Evolutionary conservation across 495 filamentous ascomycete genomes (phyloP).

Genomic region (Amniculicola lignicola): DNA sequence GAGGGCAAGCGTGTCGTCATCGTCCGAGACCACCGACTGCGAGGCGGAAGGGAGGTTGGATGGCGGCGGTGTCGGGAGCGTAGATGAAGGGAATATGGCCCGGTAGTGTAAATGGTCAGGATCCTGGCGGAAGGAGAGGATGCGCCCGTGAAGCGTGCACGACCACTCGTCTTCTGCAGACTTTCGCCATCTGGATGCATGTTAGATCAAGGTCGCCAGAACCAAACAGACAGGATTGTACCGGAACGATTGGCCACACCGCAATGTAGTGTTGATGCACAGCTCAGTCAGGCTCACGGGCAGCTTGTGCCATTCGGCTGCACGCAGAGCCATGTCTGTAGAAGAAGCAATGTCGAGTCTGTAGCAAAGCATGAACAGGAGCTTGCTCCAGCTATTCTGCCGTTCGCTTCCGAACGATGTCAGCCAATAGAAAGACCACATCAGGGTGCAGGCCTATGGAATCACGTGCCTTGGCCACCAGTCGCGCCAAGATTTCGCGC

Average conservation of each 20-base stretch:
- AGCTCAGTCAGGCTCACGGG: constrained; percentile 77
- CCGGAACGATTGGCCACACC: constrained; percentile 89
- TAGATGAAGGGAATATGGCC: constrained; percentile 53
- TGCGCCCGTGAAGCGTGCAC: constrained; percentile 78
- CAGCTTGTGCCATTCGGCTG: constrained; percentile 72
- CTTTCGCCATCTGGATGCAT: constrained; percentile 69
- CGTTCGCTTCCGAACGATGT: no score
- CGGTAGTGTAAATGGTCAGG: constrained; percentile 75
- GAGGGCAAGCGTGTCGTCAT: constrained; percentile 61
- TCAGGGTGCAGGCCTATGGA: no score
- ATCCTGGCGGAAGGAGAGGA: constrained; percentile 84
- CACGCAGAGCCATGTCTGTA: constrained; percentile 26
- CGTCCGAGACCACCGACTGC: constrained; percentile 19
- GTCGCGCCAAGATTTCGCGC: no score
- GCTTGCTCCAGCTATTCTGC: no score
- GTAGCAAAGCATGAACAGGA: no score
- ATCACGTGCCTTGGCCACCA: no score
- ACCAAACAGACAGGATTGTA: constrained; percentile 32
- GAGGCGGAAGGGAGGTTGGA: constrained; percentile 35
- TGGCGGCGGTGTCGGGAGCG: constrained; percentile 41
- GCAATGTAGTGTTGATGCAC: constrained; percentile 84
- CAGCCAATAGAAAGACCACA: no score
- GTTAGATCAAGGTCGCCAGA: constrained; percentile 8
- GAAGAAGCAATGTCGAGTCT: no score
- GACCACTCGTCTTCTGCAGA: constrained; percentile 80